Percentiles rank a stretch among this genome's conserved stretches.
phyloP scores from a whole-genome alignment of 208 protist genomes.

The Blastocrithidia nonstop region DNA sequence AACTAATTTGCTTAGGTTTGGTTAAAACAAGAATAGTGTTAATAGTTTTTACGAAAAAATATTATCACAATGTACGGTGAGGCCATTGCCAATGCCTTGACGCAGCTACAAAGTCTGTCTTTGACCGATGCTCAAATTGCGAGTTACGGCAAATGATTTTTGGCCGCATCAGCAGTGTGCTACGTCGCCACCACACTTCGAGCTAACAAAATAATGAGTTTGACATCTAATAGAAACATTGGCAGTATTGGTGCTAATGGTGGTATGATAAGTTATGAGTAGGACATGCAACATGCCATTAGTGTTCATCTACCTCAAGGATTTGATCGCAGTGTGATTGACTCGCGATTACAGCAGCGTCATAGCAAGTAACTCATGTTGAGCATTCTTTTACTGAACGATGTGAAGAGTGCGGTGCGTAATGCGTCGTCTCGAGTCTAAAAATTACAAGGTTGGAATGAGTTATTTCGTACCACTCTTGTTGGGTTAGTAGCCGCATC shows the following conservation, averaged over 20 bases:
- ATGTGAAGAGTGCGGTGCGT: slow-evolving; percentile 31
- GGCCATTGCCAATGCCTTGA: not conserved
- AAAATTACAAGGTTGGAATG: slow-evolving; percentile 22
- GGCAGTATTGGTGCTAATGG: too few species aligned
- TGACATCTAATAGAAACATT: too few species aligned
- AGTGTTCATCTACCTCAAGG: slow-evolving; percentile 48
- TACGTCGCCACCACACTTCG: slow-evolving; percentile 18
- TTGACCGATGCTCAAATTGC: slow-evolving; percentile 11
- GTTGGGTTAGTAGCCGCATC: slow-evolving; percentile 31
- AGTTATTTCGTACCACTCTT: slow-evolving; percentile 29
- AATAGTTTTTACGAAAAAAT: too few species aligned
- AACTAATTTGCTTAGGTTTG: too few species aligned
- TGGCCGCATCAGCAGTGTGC: slow-evolving; percentile 16
- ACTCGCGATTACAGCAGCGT: slow-evolving; percentile 29
- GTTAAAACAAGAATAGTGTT: too few species aligned
- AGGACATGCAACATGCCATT: slow-evolving; percentile 51
- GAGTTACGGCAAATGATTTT: slow-evolving; percentile 18
- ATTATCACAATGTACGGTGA: too few species aligned
- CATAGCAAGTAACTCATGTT: slow-evolving; percentile 26
- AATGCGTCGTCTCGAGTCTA: slow-evolving; percentile 15
- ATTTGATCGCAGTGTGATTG: slow-evolving; percentile 56
- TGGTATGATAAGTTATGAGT: too few species aligned
- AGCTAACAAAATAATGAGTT: slow-evolving; percentile 10
- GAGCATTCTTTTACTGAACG: slow-evolving; percentile 16
- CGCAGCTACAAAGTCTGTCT: slow-evolving; percentile 1